Evolutionary conservation across 441 rosid genomes (phyloP), one percentile per base, ranked within the genome.

Genomic region (Hura crepitans): DNA sequence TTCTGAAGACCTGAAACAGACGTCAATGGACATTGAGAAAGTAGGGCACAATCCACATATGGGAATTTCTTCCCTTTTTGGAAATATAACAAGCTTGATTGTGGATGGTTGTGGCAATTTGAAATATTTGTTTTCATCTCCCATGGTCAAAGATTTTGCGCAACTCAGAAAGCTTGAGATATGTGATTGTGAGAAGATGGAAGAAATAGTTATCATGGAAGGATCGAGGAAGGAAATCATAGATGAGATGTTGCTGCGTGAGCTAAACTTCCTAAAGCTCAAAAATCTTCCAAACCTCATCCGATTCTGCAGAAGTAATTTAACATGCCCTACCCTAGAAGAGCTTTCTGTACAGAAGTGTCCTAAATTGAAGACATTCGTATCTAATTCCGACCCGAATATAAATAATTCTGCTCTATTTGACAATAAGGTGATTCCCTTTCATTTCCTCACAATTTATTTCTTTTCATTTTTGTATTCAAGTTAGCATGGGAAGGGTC

Each of bases 381-480:
- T 54, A 4, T 47, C 42, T 53, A n/a, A 23, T n/a, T 20, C 25
- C 18, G 22, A 18, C 65, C 8, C 37, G 6, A 18, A 4, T 14
- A 37, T 8, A 22, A 3, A 8, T 6, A 46, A n/a, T 1, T 47
- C 45, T 42, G 6, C 71, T 45, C 57, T 78, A 2, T 59, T 78
- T 47, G 35, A 68, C 66, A 70, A 66, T 61, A 78, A 74, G 67
- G 80, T 59, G 9, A 20, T 22, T 27, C 12, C 17, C 2, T 31
- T 43, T 0, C 37, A 15, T n/a, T n/a, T n/a, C n/a, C n/a, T n/a
- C n/a, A n/a, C n/a, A n/a, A n/a, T n/a, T n/a, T n/a, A n/a, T n/a
- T n/a, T n/a, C n/a, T n/a, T n/a, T n/a, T n/a, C n/a, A n/a, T n/a
- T n/a, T n/a, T n/a, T n/a, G n/a, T n/a, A n/a, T n/a, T n/a, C n/a